Base-by-base conservation (phyloP, 257 asterid genomes). In the Coffea eugenioides region DNA sequence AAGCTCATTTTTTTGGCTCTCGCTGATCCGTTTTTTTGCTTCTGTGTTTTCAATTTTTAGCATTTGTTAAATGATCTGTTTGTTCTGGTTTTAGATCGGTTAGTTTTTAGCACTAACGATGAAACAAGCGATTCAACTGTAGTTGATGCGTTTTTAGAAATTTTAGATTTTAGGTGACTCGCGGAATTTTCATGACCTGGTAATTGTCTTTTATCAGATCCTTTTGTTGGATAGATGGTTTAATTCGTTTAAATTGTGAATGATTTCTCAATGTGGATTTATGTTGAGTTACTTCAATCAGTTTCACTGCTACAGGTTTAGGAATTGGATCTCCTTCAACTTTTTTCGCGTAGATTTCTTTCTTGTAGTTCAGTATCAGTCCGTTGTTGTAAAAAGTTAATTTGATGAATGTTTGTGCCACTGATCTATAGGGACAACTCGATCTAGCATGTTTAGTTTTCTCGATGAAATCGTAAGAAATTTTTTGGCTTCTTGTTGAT, bases 31-130 rank as follows among this genome's bases (percentile, higher is more conserved):
- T 25, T 80, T 67, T 49, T 41, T 34, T 13, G 62, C 69, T 7
- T 34, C 39, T 73, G 64, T 12, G 45, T 16, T 16, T 66, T 45
- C 16, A 39, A 6, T 1, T n/a, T 62, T 15, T 78, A 16, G 20
- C 2, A 59, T 74, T 46, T 79, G n/a, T n/a, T 3, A 21, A 20
- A 65, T 51, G 65, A 73, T 80, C 79, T 67, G 51, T 10, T 18
- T 41, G 70, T n/a, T 75, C 25, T 43, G n/a, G 76, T 54, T 54
- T 23, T 75, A 56, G 83, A 80, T 80, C 83, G 54, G 76, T 5
- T 20, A 23, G 51, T 36, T 3, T 64, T 13, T 18, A 15, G 45
- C 43, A 21, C 2, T 41, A 66, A 74, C 27, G 67, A 6, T 12
- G 65, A 66, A 2, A 11, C 4, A 43, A 12, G n/a, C 41, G 25